Conservation (phyloP, 805 yeast genomes). For the Blastobotrys muscicola region DNA sequence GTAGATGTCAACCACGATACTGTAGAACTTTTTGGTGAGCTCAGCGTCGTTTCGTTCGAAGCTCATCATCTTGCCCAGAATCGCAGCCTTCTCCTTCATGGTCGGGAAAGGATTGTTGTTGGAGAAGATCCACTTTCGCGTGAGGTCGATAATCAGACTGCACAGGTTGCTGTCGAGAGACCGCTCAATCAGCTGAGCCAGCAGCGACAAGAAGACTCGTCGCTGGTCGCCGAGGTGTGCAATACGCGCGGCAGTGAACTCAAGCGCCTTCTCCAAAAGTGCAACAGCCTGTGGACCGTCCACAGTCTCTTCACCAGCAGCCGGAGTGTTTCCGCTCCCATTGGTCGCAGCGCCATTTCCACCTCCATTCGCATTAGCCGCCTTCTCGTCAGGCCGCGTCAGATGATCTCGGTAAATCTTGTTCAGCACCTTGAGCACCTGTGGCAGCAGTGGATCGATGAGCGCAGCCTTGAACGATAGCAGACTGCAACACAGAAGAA, state of each 20-base stretch:
- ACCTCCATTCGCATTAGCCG: conserved; percentile 8
- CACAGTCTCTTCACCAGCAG: conserved; percentile 37
- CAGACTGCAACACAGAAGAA: conserved; percentile 60
- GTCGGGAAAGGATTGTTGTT: conserved; percentile 83
- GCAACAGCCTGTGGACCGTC: conserved; percentile 77
- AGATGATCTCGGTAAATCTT: conserved; percentile 84
- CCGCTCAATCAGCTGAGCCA: conserved; percentile 86
- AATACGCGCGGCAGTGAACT: conserved; percentile 70
- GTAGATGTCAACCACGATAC: conserved; percentile 79
- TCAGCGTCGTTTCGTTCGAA: conserved; percentile 86
- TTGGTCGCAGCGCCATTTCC: conserved; percentile 14
- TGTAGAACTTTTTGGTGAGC: conserved; percentile 67
- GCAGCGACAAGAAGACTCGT: conserved; percentile 70
- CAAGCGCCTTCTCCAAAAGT: conserved; percentile 64
- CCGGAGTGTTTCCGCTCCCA: conserved; percentile 12
- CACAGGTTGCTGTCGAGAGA: conserved; percentile 70
- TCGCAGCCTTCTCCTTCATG: conserved; percentile 90
- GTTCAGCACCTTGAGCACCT: conserved; percentile 78
- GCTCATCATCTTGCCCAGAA: conserved; percentile 84
- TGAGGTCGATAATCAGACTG: conserved; percentile 64
- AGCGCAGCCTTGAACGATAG: conserved; percentile 64
- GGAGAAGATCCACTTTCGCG: conserved; percentile 83
- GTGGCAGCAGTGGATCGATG: conserved; percentile 65
- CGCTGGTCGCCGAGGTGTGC: conserved; percentile 89
- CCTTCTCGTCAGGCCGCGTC: conserved; percentile 13